Evolutionary conservation across 371 early-diverging fungal species (phyloP).

Genomic region (Mortierella sp.): DNA sequence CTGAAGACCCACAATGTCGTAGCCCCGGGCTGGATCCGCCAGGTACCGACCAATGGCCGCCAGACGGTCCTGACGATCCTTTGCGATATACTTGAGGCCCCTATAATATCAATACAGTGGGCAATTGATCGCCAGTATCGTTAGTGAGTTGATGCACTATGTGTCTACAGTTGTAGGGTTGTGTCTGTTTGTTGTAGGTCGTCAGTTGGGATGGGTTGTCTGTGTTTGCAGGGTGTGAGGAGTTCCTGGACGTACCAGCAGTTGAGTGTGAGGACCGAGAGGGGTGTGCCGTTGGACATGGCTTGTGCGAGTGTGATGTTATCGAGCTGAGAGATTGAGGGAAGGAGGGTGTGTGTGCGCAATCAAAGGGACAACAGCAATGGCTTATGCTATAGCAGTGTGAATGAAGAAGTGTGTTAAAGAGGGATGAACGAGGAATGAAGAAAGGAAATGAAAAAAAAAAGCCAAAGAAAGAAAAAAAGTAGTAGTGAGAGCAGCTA

Average conservation of each 20-base stretch:
- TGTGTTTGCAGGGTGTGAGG: not conserved
- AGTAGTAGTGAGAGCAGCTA: too few species aligned
- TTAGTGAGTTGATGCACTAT: not conserved
- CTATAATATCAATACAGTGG: constrained; percentile 33
- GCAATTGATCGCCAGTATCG: not conserved
- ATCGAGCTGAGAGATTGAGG: too few species aligned
- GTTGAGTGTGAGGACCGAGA: constrained; percentile 68
- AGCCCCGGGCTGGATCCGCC: constrained; percentile 46
- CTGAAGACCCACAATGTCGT: constrained; percentile 75
- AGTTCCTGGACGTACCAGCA: constrained; percentile 63
- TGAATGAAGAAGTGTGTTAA: too few species aligned
- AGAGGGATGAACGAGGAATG: too few species aligned
- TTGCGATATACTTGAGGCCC: constrained; percentile 70
- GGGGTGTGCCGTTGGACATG: constrained; percentile 18
- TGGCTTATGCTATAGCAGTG: not conserved
- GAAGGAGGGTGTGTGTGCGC: not conserved
- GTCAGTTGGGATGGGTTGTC: not conserved
- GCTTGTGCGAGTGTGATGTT: not conserved
- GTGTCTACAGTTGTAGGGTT: not conserved
- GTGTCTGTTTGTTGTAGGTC: not conserved
- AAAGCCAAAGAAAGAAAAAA: too few species aligned
- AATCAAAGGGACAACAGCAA: too few species aligned
- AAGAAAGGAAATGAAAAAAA: not conserved
- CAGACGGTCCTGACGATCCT: constrained; percentile 65
- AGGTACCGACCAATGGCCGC: constrained; percentile 69